Conservation (phyloP, 1,139 yeast species). For the Wickerhamiella infanticola region DNA sequence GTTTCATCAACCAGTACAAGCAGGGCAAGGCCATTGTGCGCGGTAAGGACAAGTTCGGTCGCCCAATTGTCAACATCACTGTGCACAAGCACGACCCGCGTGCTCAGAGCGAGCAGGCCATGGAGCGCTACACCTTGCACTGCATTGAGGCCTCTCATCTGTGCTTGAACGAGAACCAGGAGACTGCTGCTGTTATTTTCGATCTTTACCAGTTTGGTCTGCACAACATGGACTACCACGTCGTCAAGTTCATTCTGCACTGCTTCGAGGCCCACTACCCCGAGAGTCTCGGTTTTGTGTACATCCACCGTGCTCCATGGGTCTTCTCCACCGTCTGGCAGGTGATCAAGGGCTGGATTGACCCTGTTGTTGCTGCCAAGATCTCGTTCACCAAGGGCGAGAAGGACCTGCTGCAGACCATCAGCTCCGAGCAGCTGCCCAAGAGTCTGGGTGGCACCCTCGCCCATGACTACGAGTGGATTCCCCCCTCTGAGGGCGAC, state of each 20-base stretch:
- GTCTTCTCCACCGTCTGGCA: slow-evolving; percentile 77
- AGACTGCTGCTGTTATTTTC: slow-evolving; percentile 58
- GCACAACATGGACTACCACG: slow-evolving; percentile 70
- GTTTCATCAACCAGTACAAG: slow-evolving; percentile 36
- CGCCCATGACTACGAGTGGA: slow-evolving; percentile 37
- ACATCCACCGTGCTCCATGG: slow-evolving; percentile 86
- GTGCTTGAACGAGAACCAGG: slow-evolving; percentile 45
- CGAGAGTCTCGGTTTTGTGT: slow-evolving; percentile 58
- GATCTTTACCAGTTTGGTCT: slow-evolving; percentile 62
- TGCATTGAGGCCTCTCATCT: slow-evolving; percentile 58
- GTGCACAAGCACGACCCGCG: slow-evolving; percentile 59
- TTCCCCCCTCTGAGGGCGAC: slow-evolving; percentile 39
- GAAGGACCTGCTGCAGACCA: slow-evolving; percentile 43
- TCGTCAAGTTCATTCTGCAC: slow-evolving; percentile 61
- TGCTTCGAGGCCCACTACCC: slow-evolving; percentile 84
- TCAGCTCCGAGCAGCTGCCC: slow-evolving; percentile 41
- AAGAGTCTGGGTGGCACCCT: slow-evolving; percentile 53
- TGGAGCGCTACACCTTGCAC: slow-evolving; percentile 49
- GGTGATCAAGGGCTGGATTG: slow-evolving; percentile 70
- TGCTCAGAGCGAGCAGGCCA: slow-evolving; percentile 52
- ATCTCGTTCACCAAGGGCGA: slow-evolving; percentile 51
- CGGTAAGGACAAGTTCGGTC: slow-evolving; percentile 47
- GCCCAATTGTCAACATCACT: slow-evolving; percentile 58
- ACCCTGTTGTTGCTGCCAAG: slow-evolving; percentile 76
- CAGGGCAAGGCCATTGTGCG: slow-evolving; percentile 47